Evolutionary conservation across 768 basidiomycete species (phyloP).

Genomic region (Lentinus brumalis): DNA sequence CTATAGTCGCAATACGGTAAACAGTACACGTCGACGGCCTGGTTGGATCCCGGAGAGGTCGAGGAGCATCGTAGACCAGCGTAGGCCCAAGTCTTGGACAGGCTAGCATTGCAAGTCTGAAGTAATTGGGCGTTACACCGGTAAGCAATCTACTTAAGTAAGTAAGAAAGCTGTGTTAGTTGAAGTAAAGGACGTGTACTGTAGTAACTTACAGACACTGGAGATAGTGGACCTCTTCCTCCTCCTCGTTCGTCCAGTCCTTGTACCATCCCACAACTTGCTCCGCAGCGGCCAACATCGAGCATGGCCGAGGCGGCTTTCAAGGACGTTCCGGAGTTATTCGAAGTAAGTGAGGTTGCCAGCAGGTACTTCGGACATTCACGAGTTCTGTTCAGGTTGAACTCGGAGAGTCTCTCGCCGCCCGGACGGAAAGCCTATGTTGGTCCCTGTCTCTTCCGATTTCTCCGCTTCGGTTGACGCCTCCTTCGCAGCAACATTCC

Average conservation of each 20-base stretch:
- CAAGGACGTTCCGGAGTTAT: constrained; percentile 95
- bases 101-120: too few species aligned
- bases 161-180: constrained; percentile 5
- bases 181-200: too few species aligned
- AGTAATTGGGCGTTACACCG: not conserved
- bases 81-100: not conserved
- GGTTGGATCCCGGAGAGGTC: not conserved
- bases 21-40: too few species aligned
- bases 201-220: too few species aligned
- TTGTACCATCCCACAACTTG: not conserved
- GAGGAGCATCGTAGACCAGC: not conserved
- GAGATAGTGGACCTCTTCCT: too few species aligned
- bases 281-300: not conserved
- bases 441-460: constrained; percentile 34
- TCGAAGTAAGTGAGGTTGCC: constrained; percentile 64
- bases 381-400: constrained; percentile 58
- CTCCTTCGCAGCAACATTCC: constrained; percentile 73
- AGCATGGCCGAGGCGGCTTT: constrained; percentile 66
- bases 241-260: constrained; percentile 4
- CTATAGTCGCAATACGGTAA: not conserved
- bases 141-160: not conserved
- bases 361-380: not conserved
- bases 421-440: constrained; percentile 93
- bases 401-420: constrained; percentile 84
- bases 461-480: constrained; percentile 20